Base-by-base conservation (phyloP, 192 early-diverging fungal species). In the Jimgerdemannia flammicorona region DNA sequence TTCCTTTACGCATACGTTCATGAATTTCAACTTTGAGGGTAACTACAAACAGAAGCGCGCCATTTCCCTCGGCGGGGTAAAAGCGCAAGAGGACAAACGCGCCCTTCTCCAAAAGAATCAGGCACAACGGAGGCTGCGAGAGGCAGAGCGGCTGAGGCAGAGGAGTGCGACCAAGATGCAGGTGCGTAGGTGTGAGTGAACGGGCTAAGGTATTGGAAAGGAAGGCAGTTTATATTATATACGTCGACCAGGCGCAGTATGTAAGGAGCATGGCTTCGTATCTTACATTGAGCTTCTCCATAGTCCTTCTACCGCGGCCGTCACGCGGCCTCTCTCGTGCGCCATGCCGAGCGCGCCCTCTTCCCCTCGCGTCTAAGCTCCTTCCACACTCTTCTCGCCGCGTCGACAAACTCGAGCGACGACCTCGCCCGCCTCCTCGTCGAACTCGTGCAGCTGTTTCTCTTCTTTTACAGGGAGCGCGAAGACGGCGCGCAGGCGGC, bases 11-110 rank as follows among this genome's bases (percentile, higher is more conserved):
- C 29, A 29, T 59, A 59, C 6, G 49, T 14, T 70, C 70, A 75
- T 75, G 69, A 88, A 86, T 83, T 91, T 89, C 77, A 85, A 77
- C 67, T 97, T 97, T 78, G 92, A 94, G 71, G 96, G 96, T 29
- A 90, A 92, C 75, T 93, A 89, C 78, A 95, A 91, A 81, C 70
- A 84, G 43, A 88, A 88, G 67, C 84, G 91, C 19, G 86, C 88
- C 64, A 98, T 98, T 72, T 95, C 92, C 73, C 86, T 98, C 44
- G 96, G 95, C 68, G 94, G 95, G 0, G 81, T 85, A n/a, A 87
- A 79, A 64, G 66, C 78, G n/a, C 83, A 88, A 67, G 80, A 90
- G n/a, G 91, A 93, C 77, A 92, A 91, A 70, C 80, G 87, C 29
- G 83, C 84, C 14, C 82, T 96, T 11, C 74, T 97, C 66, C 79